Conservation (phyloP, 2,329 filamentous ascomycete species). For the Amylocarpus encephaloides region DNA sequence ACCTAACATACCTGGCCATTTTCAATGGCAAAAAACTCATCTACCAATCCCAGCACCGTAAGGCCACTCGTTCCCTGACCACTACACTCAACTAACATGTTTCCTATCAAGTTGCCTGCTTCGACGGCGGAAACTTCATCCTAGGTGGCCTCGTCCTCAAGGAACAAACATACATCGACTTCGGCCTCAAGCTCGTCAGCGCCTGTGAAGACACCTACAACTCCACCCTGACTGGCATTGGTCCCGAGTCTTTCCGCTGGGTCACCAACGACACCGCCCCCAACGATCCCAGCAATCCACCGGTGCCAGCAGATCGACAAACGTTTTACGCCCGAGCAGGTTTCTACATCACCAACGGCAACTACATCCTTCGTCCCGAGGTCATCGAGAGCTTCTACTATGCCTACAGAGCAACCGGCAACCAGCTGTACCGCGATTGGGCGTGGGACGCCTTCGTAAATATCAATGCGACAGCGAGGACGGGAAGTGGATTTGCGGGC, state of each 20-base stretch:
- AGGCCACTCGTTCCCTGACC: conserved; percentile 2
- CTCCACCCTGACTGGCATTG: conserved; percentile 63
- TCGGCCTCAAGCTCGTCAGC: conserved; percentile 65
- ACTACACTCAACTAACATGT: background rate
- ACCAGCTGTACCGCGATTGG: conserved; percentile 74
- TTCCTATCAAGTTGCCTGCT: conserved; percentile 63
- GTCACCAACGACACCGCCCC: conserved; percentile 36
- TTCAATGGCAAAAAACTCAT: conserved; percentile 43
- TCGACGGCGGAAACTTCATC: conserved; percentile 79
- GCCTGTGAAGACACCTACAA: conserved; percentile 71
- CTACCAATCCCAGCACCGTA: conserved; percentile 41
- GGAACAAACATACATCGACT: conserved; percentile 61
- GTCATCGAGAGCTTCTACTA: conserved; percentile 84
- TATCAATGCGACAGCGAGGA: conserved; percentile 57
- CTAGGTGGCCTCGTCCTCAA: conserved; percentile 68
- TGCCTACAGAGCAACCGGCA: conserved; percentile 72
- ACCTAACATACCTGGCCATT: conserved; percentile 64
- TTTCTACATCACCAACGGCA: conserved; percentile 58
- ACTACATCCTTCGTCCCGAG: conserved; percentile 71
- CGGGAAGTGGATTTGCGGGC: conserved; percentile 60
- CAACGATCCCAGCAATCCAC: conserved; percentile 36
- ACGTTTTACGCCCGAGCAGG: conserved; percentile 61
- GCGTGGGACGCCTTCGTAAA: conserved; percentile 71
- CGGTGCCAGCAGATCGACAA: conserved; percentile 38
- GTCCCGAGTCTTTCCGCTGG: conserved; percentile 68